Base-by-base conservation (phyloP, 1,139 yeast genomes). In the Yamadazyma atmosphaerica region DNA sequence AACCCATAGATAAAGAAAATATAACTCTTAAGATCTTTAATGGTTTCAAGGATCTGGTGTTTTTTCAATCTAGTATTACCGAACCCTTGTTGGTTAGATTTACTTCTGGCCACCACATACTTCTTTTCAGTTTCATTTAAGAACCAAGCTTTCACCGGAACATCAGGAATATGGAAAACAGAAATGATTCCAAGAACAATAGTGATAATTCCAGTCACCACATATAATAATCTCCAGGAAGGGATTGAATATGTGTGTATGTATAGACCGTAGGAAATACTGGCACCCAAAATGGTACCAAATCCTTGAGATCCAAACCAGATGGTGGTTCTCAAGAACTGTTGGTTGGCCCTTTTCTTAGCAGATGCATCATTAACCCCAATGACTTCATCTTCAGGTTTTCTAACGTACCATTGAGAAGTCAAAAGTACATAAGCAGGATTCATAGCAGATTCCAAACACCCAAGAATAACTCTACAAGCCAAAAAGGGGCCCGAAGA, bases 381-480 rank as follows among this genome's bases (percentile, higher is more conserved):
- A n/a, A 36, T 18, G 28, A 35, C 21, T 31, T 35, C 38, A 17
- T 23, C 30, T 26, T 32, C 38, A 26, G 29, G 16, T 26, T 26
- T 15, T 17, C 35, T 26, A 52, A 38, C 33, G 44, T 52, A 41
- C 52, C 46, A 33, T 54, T 38, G 11, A 46, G 57, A 43, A 3
- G 62, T 57, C 26, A 81, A 60, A 16, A 81, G 65, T 25, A 79
- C 75, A 49, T 77, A 72, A 0, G 81, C 79, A 2, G 84, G 85
- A 14, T 78, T 54, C 10, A 58, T 47, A 37, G 77, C 66, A 27
- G 76, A 65, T 50, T 81, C 86, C 32, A 77, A 63, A 35, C 71
- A 52, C 3, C 86, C 86, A 21, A 79, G 46, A 13, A 60, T 28
- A 2, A 58, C 50, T 33, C 65, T 44, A 37, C 57, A 52, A 1